Conservation (phyloP, 202 grass and related monocot species). For the Zoysia matrella region DNA sequence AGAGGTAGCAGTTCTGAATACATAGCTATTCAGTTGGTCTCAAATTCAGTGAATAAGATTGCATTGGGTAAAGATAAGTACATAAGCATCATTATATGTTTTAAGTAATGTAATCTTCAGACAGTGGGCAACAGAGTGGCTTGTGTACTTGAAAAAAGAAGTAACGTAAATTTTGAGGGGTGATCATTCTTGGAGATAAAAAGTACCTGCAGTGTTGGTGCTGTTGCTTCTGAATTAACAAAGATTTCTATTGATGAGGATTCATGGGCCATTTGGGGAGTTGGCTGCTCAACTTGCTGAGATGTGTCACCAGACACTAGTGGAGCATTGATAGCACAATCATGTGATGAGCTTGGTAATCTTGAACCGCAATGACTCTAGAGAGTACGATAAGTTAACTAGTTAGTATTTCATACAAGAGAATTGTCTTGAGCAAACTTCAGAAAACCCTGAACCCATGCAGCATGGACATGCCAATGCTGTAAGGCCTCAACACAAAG, state of each 20-base stretch:
- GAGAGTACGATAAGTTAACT: background rate
- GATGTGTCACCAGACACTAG: constrained; percentile 16
- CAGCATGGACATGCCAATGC: background rate
- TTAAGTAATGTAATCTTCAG: constrained; percentile 13
- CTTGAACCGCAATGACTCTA: constrained; percentile 23
- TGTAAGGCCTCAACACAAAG: background rate
- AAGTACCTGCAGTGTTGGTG: constrained; percentile 49
- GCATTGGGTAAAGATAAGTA: background rate
- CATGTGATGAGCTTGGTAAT: background rate
- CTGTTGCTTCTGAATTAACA: constrained; percentile 26
- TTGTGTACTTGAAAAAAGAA: background rate
- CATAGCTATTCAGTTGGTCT: background rate
- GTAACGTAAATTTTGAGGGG: background rate
- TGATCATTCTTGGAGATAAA: constrained; percentile 5
- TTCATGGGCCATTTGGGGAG: constrained; percentile 27
- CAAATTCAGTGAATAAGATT: constrained; percentile 12
- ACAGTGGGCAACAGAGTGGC: background rate
- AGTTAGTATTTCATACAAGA: background rate
- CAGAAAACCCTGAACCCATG: background rate
- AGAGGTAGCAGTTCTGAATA: constrained; percentile 3
- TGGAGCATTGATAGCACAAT: constrained; percentile 24
- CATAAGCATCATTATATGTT: constrained; percentile 16
- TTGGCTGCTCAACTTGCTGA: constrained; percentile 43
- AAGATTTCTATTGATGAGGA: constrained; percentile 39
- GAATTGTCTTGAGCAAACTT: background rate